Base-by-base conservation (phyloP, 768 basidiomycete genomes). In the Candolleomyces eurysporus region DNA sequence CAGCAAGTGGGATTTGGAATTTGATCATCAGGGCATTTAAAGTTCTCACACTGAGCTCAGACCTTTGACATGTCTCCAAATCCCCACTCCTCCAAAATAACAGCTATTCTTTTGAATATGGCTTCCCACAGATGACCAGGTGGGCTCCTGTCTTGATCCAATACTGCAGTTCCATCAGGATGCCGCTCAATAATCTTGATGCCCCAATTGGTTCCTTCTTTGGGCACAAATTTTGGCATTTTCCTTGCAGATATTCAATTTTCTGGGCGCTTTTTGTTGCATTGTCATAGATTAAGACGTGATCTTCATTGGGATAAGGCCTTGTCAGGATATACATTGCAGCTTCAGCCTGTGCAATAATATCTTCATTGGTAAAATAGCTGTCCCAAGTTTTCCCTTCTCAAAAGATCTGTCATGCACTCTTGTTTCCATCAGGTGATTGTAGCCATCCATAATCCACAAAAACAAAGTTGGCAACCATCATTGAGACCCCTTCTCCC, bases 71-170 rank as follows among this genome's bases (percentile, higher is more conserved):
- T 66, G 64, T 65, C 65, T 62, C 57, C 69, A 67, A 52, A 63
- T 21, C 56, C 74, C 59, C 22, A 64, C 51, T 66, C 74, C 21
- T 68, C 17, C 4, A 76, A 65, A 53, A 76, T 70, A 0, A 53
- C 48, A 3, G 64, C 70, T 71, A 76, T 78, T 22, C 77, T 78
- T 62, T 78, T 78, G 68, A 78, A 79, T 6, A 64, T 22, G 0
- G 76, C 72, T 13, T 66, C 61, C 4, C 32, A 32, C 4, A 9
- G 32, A 32, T 32, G 32, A 32, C 32, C 32, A 5, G 32, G 32
- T 5, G 32, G 32, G 9, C 4, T n/a, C n/a, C n/a, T n/a, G n/a
- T n/a, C n/a, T n/a, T n/a, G n/a, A n/a, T n/a, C n/a, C n/a, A 32
- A 32, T 32, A 32, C 32, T 5, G 9, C 9, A 9, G 32, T 32